Conservation (phyloP, 768 basidiomycete genomes). For the Russula ochroleuca region DNA sequence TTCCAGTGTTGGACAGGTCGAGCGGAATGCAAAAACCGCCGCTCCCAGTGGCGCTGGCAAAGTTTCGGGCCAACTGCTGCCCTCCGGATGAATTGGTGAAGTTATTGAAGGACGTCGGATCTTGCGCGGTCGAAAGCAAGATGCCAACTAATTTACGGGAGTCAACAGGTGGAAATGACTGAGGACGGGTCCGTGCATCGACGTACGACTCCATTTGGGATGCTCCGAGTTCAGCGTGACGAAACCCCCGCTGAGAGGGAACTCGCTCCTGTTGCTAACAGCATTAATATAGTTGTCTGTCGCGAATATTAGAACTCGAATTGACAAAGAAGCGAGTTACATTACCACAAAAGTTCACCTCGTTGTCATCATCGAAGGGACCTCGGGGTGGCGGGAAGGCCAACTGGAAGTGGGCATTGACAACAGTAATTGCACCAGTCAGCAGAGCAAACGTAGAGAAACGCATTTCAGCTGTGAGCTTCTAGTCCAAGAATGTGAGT, state of each 20-base stretch:
- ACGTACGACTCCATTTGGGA: constrained; percentile 53
- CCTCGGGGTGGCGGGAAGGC: constrained; percentile 74
- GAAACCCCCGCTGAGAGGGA: constrained; percentile 62
- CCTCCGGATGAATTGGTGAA: constrained; percentile 48
- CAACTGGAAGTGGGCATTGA: constrained; percentile 74
- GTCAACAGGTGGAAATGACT: constrained; percentile 4
- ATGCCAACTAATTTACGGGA: constrained; percentile 45
- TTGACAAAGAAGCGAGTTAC: background rate
- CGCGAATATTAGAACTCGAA: constrained; percentile 5
- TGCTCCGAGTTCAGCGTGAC: constrained; percentile 66
- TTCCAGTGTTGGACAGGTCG: constrained; percentile 47
- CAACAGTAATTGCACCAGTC: constrained; percentile 40
- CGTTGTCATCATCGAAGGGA: constrained; percentile 53
- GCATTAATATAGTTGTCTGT: constrained; percentile 60
- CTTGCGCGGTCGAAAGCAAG: constrained; percentile 48
- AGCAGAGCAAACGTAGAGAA: constrained; percentile 38
- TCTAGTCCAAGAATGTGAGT: background rate
- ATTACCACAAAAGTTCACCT: constrained; percentile 66
- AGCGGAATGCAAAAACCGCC: constrained; percentile 67
- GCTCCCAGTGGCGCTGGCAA: constrained; percentile 49
- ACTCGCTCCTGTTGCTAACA: constrained; percentile 55
- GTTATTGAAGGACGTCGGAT: constrained; percentile 60
- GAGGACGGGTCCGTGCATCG: constrained; percentile 5
- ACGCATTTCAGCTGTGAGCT: constrained; percentile 33
- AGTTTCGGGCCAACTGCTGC: constrained; percentile 41